Base-by-base conservation (phyloP, 306 rosid species). In the Pyrus communis region DNA sequence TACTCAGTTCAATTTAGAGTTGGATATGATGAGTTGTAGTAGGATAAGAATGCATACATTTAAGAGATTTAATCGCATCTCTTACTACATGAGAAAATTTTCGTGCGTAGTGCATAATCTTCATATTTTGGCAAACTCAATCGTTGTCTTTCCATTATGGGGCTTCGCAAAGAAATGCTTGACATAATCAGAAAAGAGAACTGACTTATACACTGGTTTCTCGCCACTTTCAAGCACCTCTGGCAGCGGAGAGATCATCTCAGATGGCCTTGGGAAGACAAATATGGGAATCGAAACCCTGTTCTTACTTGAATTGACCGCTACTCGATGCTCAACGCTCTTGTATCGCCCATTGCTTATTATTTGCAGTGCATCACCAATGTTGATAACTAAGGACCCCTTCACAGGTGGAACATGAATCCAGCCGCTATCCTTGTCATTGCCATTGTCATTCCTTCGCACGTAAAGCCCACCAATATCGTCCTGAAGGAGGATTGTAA, bases 301-400 rank as follows among this genome's bases (percentile, higher is more conserved):
- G n/a, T 67, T 69, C 11, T 52, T 70, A 40, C 72, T 82, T 61
- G 86, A 87, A 71, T 79, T 90, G 2, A 89, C 85, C 4, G 66
- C 69, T 45, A 88, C 93, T 31, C 86, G 55, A 3, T 90, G 96
- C 86, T 88, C 85, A n/a, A 82, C 61, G 65, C 96, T 90, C 76
- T 79, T 85, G 84, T 88, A 88, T 60, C 77, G 4, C 0, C 96
- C 93, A 30, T 90, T 90, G 84, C 93, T 90, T 88, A 88, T 78
- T 38, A 90, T 82, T 66, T 89, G 89, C 10, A 89, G 35, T 5
- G 90, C 87, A 73, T 89, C 93, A 8, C 91, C 89, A 14, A 90
- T 55, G 75, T 90, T 86, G 78, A 90, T 86, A 51, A 90, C 89
- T 2, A 90, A 51, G 11, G 93, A 81, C 1, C 87, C 89, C 0